phyloP scores from a whole-genome alignment of 2,329 filamentous ascomycete genomes.

The Sphaerulina vaccinii region DNA sequence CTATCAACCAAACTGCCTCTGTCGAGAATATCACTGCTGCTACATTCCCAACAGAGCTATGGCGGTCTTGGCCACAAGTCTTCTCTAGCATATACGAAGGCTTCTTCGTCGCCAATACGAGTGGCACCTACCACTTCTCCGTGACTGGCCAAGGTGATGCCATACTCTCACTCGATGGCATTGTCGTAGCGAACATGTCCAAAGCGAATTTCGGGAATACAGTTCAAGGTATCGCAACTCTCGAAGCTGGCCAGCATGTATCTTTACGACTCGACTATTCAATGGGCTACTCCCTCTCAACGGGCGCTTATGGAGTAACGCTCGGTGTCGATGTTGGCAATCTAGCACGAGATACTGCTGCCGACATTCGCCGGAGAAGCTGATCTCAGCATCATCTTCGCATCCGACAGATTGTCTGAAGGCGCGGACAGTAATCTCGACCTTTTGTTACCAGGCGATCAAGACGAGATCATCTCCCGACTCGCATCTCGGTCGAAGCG shows the following conservation, averaged over 20 bases:
- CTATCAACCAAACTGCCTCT: conserved; percentile 5
- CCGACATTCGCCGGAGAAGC: conserved; percentile 5
- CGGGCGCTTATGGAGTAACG: conserved; percentile 12
- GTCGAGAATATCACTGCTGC: conserved; percentile 17
- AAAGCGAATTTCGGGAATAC: conserved; percentile 17
- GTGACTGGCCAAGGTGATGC: conserved; percentile 11
- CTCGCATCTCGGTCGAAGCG: conserved; percentile 2
- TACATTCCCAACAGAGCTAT: conserved; percentile 4
- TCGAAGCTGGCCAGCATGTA: conserved; percentile 1
- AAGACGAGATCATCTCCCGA: conserved; percentile 7
- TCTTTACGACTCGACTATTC: conserved; percentile 7
- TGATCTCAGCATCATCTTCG: conserved; percentile 15
- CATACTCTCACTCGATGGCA: conserved; percentile 5
- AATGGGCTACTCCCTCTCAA: conserved; percentile 18
- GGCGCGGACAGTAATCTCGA: conserved; percentile 6
- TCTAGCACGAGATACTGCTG: conserved; percentile 1
- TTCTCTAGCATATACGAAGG: conserved; percentile 14
- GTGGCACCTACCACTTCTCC: conserved; percentile 15
- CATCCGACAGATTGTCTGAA: conserved; percentile 12
- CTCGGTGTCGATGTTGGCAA: conserved; percentile 9
- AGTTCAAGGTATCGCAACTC: conserved; percentile 11
- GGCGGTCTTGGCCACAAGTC: conserved; percentile 15
- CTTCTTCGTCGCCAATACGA: conserved; percentile 10
- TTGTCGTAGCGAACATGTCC: conserved; percentile 12
- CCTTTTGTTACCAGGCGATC: conserved; percentile 9